These are phyloP conservation scores for Komagataella populi DNA, from an alignment of 805 yeast species.

Conservation along the genomic window DNA sequence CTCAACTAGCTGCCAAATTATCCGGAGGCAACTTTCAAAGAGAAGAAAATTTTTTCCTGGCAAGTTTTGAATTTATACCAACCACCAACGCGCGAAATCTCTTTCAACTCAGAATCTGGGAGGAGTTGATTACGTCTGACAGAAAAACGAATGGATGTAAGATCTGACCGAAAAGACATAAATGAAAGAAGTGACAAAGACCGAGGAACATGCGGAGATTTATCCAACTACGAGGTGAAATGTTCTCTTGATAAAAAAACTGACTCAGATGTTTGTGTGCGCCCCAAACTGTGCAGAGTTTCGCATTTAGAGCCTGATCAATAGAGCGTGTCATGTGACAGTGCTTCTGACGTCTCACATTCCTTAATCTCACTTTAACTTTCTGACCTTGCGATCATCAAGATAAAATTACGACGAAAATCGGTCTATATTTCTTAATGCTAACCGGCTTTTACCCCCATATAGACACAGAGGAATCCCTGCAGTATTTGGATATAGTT, in stretches of 20 bases:
- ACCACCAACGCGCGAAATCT: not conserved
- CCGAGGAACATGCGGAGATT: too few species aligned
- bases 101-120: not conserved
- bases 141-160: too few species aligned
- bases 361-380: not conserved
- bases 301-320: not conserved
- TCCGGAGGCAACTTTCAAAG: constrained; percentile 18
- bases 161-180: too few species aligned
- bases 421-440: too few species aligned
- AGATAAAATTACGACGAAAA: not conserved
- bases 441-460: not conserved
- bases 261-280: too few species aligned
- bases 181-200: too few species aligned
- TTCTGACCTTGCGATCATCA: not conserved
- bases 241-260: too few species aligned
- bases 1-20: not conserved
- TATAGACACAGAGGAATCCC: too few species aligned
- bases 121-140: not conserved
- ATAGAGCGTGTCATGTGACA: not conserved
- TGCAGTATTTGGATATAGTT: not conserved
- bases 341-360: not conserved
- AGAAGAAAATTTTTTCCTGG: constrained; percentile 4
- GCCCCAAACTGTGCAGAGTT: not conserved
- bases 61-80: not conserved
- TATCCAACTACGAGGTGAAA: too few species aligned